Conservation (phyloP, 495 filamentous ascomycete genomes). For the Recurvomyces mirabilis region DNA sequence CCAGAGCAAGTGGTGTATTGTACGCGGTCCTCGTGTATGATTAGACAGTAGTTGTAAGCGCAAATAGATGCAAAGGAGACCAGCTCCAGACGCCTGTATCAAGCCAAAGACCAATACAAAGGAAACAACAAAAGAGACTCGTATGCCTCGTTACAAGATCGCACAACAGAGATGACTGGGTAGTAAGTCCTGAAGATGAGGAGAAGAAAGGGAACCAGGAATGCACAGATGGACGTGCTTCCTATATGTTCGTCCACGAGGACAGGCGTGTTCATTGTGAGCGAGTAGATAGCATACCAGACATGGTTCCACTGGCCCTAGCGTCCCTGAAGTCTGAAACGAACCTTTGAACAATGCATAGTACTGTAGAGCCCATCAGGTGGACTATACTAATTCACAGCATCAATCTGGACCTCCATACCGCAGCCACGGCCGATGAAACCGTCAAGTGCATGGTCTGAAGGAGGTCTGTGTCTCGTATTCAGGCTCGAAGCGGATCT, state of each 20-base stretch:
- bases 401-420: background rate
- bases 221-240: slow-evolving; percentile 1
- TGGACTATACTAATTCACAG: slow-evolving; percentile 1
- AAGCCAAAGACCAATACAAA: slow-evolving; percentile 11
- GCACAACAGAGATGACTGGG: slow-evolving; percentile 6
- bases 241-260: slow-evolving; percentile 17
- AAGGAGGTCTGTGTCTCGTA: background rate
- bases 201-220: background rate
- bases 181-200: slow-evolving; percentile 8
- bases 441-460: background rate
- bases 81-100: slow-evolving; percentile 18
- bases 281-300: slow-evolving; percentile 12
- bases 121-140: slow-evolving; percentile 20
- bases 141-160: slow-evolving; percentile 19
- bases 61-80: slow-evolving; percentile 14
- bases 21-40: slow-evolving; percentile 5
- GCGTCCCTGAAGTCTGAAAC: slow-evolving; percentile 12
- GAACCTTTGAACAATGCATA: slow-evolving; percentile 17
- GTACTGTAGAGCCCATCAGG: slow-evolving; percentile 3
- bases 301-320: slow-evolving; percentile 2
- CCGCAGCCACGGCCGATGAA: background rate
- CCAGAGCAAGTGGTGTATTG: slow-evolving; percentile 14
- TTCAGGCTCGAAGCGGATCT: background rate
- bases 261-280: background rate
- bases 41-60: slow-evolving; percentile 9